Conservation (phyloP, 129 eudicot species). For the Flaveria trinervia region DNA sequence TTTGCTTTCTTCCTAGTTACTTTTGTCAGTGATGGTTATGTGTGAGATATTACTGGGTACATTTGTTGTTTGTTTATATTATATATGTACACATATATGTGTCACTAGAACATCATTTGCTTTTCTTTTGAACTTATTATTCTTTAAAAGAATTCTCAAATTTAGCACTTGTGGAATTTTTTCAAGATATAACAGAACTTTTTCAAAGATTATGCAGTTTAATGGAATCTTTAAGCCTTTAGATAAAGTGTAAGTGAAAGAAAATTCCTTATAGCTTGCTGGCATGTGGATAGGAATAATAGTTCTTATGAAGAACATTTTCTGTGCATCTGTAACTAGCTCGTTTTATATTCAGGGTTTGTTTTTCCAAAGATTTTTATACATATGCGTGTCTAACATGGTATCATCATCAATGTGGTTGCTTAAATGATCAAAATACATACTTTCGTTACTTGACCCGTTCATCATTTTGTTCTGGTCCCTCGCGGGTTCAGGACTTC, state of each 20-base stretch:
- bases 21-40: no score
- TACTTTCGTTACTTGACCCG: neutral
- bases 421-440: neutral
- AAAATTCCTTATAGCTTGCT: slow-evolving; percentile 57
- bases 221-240: slow-evolving; percentile 57
- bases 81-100: slow-evolving; percentile 7
- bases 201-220: slow-evolving; percentile 46
- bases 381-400: neutral
- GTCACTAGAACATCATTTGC: slow-evolving; percentile 28
- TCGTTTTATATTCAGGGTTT: slow-evolving; percentile 21
- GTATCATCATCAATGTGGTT: neutral
- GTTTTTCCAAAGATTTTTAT: slow-evolving; percentile 18
- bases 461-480: slow-evolving; percentile 10
- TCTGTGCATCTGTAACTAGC: slow-evolving; percentile 21
- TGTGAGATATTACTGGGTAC: no score
- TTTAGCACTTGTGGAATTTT: slow-evolving; percentile 22
- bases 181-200: slow-evolving; percentile 34
- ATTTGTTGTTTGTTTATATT: no score
- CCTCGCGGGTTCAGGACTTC: neutral
- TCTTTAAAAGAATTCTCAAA: neutral
- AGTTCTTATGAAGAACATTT: slow-evolving; percentile 33
- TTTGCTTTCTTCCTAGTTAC: no score
- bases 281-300: slow-evolving; percentile 65
- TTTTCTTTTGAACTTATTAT: slow-evolving; percentile 20
- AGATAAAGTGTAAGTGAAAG: slow-evolving; percentile 49